Evolutionary conservation across 768 basidiomycete genomes (phyloP).

Genomic region (Punctularia strigosozonata): DNA sequence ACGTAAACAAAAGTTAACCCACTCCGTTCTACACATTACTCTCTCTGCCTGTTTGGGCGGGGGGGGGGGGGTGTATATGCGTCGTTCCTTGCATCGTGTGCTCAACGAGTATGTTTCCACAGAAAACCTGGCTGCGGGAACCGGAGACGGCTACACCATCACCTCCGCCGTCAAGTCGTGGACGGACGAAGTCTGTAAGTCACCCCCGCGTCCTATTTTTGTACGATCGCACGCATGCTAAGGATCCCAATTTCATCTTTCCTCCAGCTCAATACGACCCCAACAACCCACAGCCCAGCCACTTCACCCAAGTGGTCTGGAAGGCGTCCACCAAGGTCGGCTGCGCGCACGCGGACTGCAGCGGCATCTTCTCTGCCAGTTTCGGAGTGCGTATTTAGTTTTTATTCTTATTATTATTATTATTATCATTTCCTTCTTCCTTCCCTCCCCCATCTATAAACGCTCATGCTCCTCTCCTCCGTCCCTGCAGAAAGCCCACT

Average conservation of each 20-base stretch:
- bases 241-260: neutral
- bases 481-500: constrained; percentile 48
- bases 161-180: constrained; percentile 40
- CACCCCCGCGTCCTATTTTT: constrained; percentile 2
- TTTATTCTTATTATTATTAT: neutral
- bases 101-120: no score
- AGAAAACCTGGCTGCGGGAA: constrained; percentile 72
- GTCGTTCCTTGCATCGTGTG: no score
- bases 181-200: constrained; percentile 59
- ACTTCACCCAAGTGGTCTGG: constrained; percentile 75
- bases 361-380: constrained; percentile 42
- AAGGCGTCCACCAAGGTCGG: constrained; percentile 52
- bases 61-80: no score
- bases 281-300: constrained; percentile 44
- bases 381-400: constrained; percentile 35
- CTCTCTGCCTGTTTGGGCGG: no score
- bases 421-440: neutral
- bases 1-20: no score
- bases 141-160: constrained; percentile 40
- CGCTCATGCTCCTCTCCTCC: no score
- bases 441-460: constrained; percentile 3
- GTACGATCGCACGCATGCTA: neutral
- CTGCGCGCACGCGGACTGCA: constrained; percentile 46
- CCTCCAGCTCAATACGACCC: constrained; percentile 42
- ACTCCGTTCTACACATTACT: no score